These are phyloP conservation scores for Penicillium vulpinum DNA, from an alignment of 2,329 filamentous ascomycete genomes.

Conservation along the genomic window DNA sequence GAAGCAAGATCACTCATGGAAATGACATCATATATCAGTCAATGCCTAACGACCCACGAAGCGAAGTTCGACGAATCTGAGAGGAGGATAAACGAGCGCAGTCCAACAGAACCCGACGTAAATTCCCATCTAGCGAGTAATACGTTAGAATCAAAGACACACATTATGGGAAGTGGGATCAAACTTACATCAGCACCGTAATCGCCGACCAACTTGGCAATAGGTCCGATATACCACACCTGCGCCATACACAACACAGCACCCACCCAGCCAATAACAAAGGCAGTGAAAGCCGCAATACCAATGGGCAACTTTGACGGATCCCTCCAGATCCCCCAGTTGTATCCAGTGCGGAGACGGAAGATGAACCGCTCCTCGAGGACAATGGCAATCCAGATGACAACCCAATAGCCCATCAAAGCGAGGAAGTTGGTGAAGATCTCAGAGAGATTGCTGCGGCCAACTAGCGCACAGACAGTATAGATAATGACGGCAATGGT, in stretches of 20 bases:
- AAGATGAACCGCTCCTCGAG: slow-evolving; percentile 63
- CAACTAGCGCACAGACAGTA: slow-evolving; percentile 64
- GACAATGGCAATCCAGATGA: slow-evolving; percentile 64
- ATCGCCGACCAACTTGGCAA: slow-evolving; percentile 58
- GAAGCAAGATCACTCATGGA: background rate
- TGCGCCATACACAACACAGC: slow-evolving; percentile 69
- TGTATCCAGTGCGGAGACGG: slow-evolving; percentile 53
- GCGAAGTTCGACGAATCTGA: slow-evolving; percentile 55
- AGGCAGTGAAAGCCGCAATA: slow-evolving; percentile 61
- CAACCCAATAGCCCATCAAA: slow-evolving; percentile 70
- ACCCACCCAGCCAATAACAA: slow-evolving; percentile 65
- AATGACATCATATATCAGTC: background rate
- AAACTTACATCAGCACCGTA: slow-evolving; percentile 58
- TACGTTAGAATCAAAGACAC: slow-evolving; percentile 12
- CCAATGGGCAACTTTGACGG: slow-evolving; percentile 61
- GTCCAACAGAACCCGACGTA: slow-evolving; percentile 63
- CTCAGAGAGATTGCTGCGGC: slow-evolving; percentile 59
- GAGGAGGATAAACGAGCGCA: slow-evolving; percentile 56
- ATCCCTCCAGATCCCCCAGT: slow-evolving; percentile 64
- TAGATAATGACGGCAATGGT: slow-evolving; percentile 62
- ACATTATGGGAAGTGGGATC: background rate
- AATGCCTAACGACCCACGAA: slow-evolving; percentile 46
- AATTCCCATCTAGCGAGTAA: slow-evolving; percentile 51
- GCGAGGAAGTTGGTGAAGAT: slow-evolving; percentile 71
- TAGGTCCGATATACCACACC: slow-evolving; percentile 66